Conservation (phyloP, 1,284 basidiomycete species). For the Cutaneotrichosporon spelunceum region DNA sequence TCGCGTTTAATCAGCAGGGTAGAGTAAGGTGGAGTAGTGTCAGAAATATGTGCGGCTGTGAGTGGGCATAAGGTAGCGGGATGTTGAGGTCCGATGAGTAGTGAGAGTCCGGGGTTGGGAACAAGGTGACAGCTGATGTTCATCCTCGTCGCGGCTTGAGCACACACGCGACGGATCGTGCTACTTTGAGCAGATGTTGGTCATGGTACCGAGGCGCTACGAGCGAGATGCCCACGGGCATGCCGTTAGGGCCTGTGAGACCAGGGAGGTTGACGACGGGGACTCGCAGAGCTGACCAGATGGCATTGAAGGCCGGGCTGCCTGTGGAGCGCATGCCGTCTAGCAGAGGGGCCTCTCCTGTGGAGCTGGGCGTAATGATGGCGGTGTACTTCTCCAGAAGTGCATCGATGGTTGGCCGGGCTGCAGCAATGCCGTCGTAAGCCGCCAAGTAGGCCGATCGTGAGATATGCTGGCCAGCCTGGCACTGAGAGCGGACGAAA, state of each 20-base stretch:
- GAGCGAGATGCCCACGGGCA: constrained; percentile 34
- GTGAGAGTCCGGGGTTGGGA: background rate
- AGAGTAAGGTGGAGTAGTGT: background rate
- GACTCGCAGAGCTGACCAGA: constrained; percentile 36
- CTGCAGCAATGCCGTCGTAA: constrained; percentile 29
- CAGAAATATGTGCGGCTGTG: background rate
- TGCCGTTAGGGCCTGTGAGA: constrained; percentile 27
- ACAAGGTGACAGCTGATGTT: background rate
- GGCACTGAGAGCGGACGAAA: constrained; percentile 26
- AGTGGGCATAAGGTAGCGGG: background rate
- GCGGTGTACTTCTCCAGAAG: constrained; percentile 31
- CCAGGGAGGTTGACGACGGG: constrained; percentile 36
- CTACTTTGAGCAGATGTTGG: constrained; percentile 10
- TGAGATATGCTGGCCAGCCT: constrained; percentile 22
- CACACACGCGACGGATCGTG: background rate
- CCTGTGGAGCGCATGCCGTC: constrained; percentile 31
- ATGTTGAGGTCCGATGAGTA: background rate
- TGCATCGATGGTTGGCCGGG: constrained; percentile 29
- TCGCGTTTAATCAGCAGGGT: background rate
- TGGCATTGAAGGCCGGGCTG: constrained; percentile 30
- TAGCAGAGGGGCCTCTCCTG: constrained; percentile 28
- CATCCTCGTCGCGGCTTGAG: background rate
- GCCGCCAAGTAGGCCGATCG: constrained; percentile 26
- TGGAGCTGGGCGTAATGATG: constrained; percentile 31
- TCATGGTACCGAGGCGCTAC: constrained; percentile 29